Base-by-base conservation (phyloP, 78 protist genomes). In the Pirum gemmata region DNA sequence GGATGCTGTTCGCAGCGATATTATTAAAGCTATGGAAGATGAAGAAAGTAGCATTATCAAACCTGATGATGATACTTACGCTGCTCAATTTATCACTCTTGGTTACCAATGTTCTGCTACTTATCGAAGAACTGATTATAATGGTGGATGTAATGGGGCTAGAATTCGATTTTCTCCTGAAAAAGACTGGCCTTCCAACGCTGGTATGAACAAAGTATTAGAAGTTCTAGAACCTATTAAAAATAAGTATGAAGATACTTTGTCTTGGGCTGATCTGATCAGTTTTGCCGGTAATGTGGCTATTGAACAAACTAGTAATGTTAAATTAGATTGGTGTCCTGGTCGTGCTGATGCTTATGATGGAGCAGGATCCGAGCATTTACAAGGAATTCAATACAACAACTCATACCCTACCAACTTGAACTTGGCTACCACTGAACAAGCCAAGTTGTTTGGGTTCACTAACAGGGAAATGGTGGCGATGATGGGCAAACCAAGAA, bases 71-170 rank as follows among this genome's bases (percentile, higher is more conserved):
- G 41, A 82, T 0, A 8, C 39, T 38, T 74, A 40, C 37, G 51
- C 51, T 36, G 39, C 80, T 13, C 38, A 38, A 39, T 67, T 86
- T 34, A 87, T 40, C 38, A 1, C 40, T 41, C 18, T 40, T n/a
- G 89, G 87, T 38, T 83, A 40, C 38, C 40, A 27, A 5, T 83
- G 39, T 26, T 84, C 89, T 36, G 1, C 89, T 8, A 77, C 92
- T 13, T 90, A 5, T 82, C 87, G 89, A 67, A 26, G 26, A 34
- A 78, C 92, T 1, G 92, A 90, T 73, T 26, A 61, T 40, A 78
- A 1, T 25, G 92, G 92, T 73, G 92, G 92, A 27, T 5, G 61
- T 76, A 78, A 90, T 87, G 92, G 92, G 67, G 92, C 92, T 29
- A 51, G 86, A 74, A 84, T 90, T 75, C 84, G 92, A 37, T 26